A percentile compares a stretch with the other conserved stretches of the same genome.
Conservation (phyloP, 1,284 basidiomycete species). For the Neolentinus lepideus region DNA sequence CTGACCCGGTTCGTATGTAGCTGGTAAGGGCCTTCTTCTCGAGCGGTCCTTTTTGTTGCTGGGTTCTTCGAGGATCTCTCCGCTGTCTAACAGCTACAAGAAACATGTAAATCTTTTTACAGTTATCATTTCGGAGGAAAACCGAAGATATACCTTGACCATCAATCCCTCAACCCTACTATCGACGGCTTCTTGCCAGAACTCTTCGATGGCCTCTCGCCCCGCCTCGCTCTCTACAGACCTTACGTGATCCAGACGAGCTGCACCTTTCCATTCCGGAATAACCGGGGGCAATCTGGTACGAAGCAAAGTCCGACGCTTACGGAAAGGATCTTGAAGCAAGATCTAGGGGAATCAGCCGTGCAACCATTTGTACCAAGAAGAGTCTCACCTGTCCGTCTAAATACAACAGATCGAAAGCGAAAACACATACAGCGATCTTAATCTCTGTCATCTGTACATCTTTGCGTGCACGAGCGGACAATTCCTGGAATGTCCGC, state of each 20-base stretch:
- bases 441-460: conserved; percentile 76
- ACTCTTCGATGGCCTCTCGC: conserved; percentile 61
- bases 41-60: conserved; percentile 27
- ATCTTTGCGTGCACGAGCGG: conserved; percentile 81
- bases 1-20: conserved; percentile 84
- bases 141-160: conserved; percentile 63
- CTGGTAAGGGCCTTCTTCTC: conserved; percentile 68
- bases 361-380: no score
- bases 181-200: conserved; percentile 78
- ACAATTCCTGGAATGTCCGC: conserved; percentile 82
- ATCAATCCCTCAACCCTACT: conserved; percentile 89
- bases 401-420: conserved; percentile 88
- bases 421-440: conserved; percentile 80
- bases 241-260: conserved; percentile 74
- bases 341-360: conserved; percentile 49
- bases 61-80: conserved; percentile 30
- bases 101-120: conserved; percentile 7
- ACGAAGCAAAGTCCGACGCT: conserved; percentile 62
- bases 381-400: conserved; percentile 71
- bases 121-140: conserved; percentile 14
- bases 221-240: conserved; percentile 68
- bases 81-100: conserved; percentile 51
- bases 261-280: conserved; percentile 39
- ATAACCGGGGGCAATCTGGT: conserved; percentile 47
- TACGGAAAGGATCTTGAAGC: conserved; percentile 66